Evolutionary conservation across 2,329 filamentous ascomycete genomes (phyloP), one percentile per base, ranked within the genome.

Genomic region (Aquanectria penicillioides): DNA sequence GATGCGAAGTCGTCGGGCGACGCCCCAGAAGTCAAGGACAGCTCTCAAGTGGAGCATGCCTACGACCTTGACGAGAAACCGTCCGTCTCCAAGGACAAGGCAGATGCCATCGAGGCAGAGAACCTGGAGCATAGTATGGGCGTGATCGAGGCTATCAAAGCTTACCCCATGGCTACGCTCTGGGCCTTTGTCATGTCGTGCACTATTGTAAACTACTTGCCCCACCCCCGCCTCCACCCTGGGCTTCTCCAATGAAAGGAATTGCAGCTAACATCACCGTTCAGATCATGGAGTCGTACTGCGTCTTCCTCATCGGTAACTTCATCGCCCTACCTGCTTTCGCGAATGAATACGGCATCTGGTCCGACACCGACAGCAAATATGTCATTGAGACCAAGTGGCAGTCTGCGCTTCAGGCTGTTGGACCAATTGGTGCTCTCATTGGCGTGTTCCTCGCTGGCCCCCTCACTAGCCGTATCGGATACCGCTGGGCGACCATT

Each of bases 181-280:
- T 82, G 80, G 80, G 80, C 78, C 0, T 81, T 81, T 43, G 70
- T 74, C 64, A 81, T 82, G 78, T 82, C 77, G 41, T 82, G 78
- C 66, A 82, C 80, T 5, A 82, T 82, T 68, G 80, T 82, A 41
- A 74, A 79, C 51, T 18, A 4, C 22, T 15, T 4, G 10, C 20
- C 13, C 10, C 4, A n/a, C n/a, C 12, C 8, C 2, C 20, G 7
- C 13, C 1, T 4, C 4, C 8, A 2, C 31, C 12, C 1, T 15
- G 10, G 69, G 20, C 9, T 33, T 49, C 8, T 11, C 9, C 12
- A 28, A 17, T 9, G n/a, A n/a, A 9, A 18, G 12, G 18, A 28
- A 25, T 41, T n/a, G 18, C 15, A 46, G 23, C 63, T 64, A 51
- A 69, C 9, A 10, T 6, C 6, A 22, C 10, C 15, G 13, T 7